Percentiles rank a stretch among this genome's conserved stretches.
phyloP scores from a whole-genome alignment of 2,329 filamentous ascomycete genomes.

The Cladosporium velox region DNA sequence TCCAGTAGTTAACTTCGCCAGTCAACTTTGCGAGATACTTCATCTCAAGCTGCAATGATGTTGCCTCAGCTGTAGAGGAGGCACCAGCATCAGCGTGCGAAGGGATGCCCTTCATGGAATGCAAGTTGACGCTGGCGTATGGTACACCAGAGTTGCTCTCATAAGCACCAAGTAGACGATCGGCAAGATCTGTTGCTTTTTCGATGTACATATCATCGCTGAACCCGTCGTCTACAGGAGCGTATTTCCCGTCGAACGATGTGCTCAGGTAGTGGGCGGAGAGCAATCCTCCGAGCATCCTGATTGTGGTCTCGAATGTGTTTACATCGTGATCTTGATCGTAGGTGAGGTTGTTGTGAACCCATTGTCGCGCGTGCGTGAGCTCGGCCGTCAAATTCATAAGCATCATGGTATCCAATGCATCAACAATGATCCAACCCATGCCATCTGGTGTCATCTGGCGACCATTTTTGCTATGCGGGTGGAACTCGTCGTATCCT shows the following conservation, averaged over 20 bases:
- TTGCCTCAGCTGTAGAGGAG: slow-evolving; percentile 90
- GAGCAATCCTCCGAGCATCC: slow-evolving; percentile 90
- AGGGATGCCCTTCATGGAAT: slow-evolving; percentile 70
- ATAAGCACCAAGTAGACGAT: slow-evolving; percentile 83
- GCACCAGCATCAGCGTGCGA: slow-evolving; percentile 85
- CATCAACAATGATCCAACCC: slow-evolving; percentile 98
- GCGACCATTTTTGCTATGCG: slow-evolving; percentile 72
- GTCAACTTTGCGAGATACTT: slow-evolving; percentile 96
- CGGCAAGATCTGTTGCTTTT: slow-evolving; percentile 90
- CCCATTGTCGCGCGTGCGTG: slow-evolving; percentile 83
- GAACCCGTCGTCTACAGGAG: slow-evolving; percentile 67
- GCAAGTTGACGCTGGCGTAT: slow-evolving; percentile 86
- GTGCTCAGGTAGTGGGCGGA: slow-evolving; percentile 95
- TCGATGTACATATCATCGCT: slow-evolving; percentile 94
- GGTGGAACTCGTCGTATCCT: slow-evolving; percentile 81
- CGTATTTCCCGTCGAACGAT: slow-evolving; percentile 71
- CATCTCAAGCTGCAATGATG: slow-evolving; percentile 90
- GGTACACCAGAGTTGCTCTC: slow-evolving; percentile 85
- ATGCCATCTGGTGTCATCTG: slow-evolving; percentile 88
- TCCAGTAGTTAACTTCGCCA: slow-evolving; percentile 90
- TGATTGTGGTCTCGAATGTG: slow-evolving; percentile 96
- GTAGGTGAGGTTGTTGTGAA: slow-evolving; percentile 76
- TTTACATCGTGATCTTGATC: slow-evolving; percentile 94
- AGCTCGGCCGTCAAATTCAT: slow-evolving; percentile 94
- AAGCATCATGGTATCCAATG: slow-evolving; percentile 93